Evolutionary conservation across 306 rosid species (phyloP), one percentile per base, ranked within the genome.

Genomic region (Carpinus fangiana): DNA sequence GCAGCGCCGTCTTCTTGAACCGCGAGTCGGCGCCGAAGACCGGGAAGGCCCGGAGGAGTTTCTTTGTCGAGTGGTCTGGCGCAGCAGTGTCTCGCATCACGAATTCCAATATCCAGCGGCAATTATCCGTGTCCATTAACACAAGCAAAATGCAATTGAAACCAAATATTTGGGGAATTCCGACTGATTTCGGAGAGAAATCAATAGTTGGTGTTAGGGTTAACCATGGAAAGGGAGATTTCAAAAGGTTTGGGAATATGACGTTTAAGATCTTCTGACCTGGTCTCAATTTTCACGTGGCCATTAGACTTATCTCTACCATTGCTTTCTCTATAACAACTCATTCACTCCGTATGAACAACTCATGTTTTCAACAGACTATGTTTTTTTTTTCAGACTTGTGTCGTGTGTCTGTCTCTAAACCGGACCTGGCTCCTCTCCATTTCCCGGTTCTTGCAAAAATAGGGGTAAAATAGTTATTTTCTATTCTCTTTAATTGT

Each of bases 31-130:
- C 73, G 55, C 17, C 57, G 61, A 94, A 71, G 18, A 85, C 38
- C 0, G 90, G 97, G 4, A 88, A 76, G 0, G 5, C 78, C 14
- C 73, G 76, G 18, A 90, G 62, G 73, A 84, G 46, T 69, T 73
- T 77, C 75, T 77, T 80, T 45, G 80, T 56, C 2, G 88, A 14
- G 5, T 74, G 64, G 45, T 84, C 90, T 41, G 84, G 84, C 34
- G 81, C 79, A 38, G 81, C 80, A 43, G 89, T 56, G 68, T 70
- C 84, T 2, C 91, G 92, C 73, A 94, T 82, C 7, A 92, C 80
- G 28, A 83, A 89, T 56, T 94, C 97, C 28, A 83, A 31, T 11
- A 91, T 28, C 93, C 98, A 92, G 21, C 89, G 82, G 17, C 85
- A 78, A 66, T 83, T 43, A 71, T 90, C 92, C 2, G 28, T 8